Base-by-base conservation (phyloP, 2,329 filamentous ascomycete genomes). In the Pleomassaria siparia region DNA sequence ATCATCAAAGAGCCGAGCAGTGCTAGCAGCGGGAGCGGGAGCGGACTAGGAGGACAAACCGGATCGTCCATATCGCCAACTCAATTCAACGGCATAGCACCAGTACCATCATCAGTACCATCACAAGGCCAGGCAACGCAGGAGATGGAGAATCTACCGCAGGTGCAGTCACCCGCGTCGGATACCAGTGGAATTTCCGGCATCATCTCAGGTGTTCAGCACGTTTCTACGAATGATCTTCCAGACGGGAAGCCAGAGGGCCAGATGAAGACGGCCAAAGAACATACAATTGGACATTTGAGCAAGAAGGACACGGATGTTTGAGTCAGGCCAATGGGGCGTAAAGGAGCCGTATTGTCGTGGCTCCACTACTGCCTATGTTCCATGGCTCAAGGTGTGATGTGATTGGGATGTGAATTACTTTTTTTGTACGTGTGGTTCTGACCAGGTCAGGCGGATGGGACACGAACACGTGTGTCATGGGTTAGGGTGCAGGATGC, bases 161-260 rank as follows among this genome's bases (percentile, higher is more conserved):
- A 35, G 16, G 45, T 48, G n/a, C 45, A 53, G 25, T 50, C 56
- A 40, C 51, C 60, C 37, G 63, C 60, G 43, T 59, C 63, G 24
- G 51, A 62, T 43, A 46, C 46, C 35, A 51, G 47, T 26, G 49
- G 50, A 35, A 43, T 55, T n/a, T 50, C 44, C 46, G 57, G 59
- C 40, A 51, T 62, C 25, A 55, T 65, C 11, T 54, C 56, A 15
- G 59, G 65, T 2, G 49, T 60, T 11, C 60, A 67, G 33, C 67
- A 70, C 44, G 57, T 72, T 10, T 65, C 66, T 0, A 76, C 74
- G 1, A 55, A 62, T n/a, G 68, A 72, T n/a, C 59, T 76, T 3
- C 73, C 74, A 0, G 73, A 63, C 29, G 74, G 74, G 2, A 58
- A 59, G 20, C 70, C 72, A 10, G 72, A 75, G 51, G 58, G 63